Conservation (phyloP, 1,284 basidiomycete species). For the Rhizoctonia solani region DNA sequence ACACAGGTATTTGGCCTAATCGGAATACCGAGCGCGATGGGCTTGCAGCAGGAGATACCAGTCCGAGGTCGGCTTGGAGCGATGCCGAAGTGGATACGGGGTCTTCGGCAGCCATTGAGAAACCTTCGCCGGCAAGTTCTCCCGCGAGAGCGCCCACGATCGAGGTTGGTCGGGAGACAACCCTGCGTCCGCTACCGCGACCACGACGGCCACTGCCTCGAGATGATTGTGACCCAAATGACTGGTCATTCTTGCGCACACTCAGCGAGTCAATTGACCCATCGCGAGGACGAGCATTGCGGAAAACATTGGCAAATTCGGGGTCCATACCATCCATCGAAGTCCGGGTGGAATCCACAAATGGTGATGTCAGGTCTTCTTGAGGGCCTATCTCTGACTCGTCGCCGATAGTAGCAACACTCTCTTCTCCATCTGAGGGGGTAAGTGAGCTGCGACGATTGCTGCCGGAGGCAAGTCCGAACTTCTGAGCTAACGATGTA, state of each 20-base stretch:
- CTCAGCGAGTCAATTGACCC: constrained; percentile 5
- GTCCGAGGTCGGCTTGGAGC: constrained; percentile 44
- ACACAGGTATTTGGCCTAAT: constrained; percentile 48
- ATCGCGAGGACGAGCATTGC: constrained; percentile 20
- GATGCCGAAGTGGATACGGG: constrained; percentile 15
- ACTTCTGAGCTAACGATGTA: constrained; percentile 62
- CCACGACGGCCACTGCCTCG: constrained; percentile 53
- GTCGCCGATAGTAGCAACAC: constrained; percentile 38
- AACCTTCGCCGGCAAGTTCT: constrained; percentile 54
- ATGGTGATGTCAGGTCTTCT: constrained; percentile 32
- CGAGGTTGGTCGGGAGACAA: constrained; percentile 64
- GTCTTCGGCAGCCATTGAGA: constrained; percentile 1
- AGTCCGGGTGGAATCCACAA: constrained; percentile 45
- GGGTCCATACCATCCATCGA: constrained; percentile 86
- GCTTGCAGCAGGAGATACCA: constrained; percentile 53
- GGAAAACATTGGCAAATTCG: constrained; percentile 72
- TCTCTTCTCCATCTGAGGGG: constrained; percentile 17
- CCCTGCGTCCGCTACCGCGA: constrained; percentile 47
- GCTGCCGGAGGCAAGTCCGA: constrained; percentile 61
- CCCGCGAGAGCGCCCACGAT: constrained; percentile 67
- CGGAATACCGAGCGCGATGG: constrained; percentile 50
- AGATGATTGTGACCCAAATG: constrained; percentile 39
- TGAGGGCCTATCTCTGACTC: constrained; percentile 45
- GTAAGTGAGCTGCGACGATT: background rate
- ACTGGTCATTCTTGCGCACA: constrained; percentile 7